phyloP scores from a whole-genome alignment of 306 rosid genomes.

The Morella rubra region DNA sequence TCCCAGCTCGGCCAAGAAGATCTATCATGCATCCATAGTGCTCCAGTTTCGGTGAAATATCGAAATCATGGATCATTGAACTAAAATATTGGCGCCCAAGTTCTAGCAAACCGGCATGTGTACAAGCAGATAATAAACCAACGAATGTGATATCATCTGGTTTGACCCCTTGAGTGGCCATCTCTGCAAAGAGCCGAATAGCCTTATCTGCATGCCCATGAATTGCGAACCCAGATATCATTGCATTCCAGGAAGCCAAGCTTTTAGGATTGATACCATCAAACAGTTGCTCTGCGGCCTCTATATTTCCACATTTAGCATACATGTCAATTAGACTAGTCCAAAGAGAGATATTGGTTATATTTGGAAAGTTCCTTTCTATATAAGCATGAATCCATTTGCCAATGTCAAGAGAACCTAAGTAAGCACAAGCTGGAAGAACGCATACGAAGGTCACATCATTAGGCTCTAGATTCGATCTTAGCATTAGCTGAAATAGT shows the following conservation, averaged over 20 bases:
- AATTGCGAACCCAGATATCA: conserved; percentile 75
- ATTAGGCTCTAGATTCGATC: conserved; percentile 58
- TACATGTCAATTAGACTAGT: conserved; percentile 80
- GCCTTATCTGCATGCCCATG: conserved; percentile 66
- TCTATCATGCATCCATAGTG: conserved; percentile 85
- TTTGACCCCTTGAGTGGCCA: conserved; percentile 44
- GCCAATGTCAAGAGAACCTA: conserved; percentile 86
- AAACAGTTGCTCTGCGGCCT: conserved; percentile 64
- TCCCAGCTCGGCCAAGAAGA: conserved; percentile 68
- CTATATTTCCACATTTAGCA: conserved; percentile 76
- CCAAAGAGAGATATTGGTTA: conserved; percentile 51
- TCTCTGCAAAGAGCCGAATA: conserved; percentile 49
- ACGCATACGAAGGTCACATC: conserved; percentile 72
- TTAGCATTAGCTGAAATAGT: conserved; percentile 60
- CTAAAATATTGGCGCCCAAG: conserved; percentile 54
- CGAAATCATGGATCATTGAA: conserved; percentile 52
- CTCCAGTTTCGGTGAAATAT: conserved; percentile 57
- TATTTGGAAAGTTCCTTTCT: conserved; percentile 44
- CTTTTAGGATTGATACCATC: conserved; percentile 44
- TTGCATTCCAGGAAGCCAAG: conserved; percentile 84
- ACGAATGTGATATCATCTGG: conserved; percentile 84
- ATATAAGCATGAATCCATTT: conserved; percentile 86
- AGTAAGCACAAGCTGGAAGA: conserved; percentile 78
- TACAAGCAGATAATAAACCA: conserved; percentile 81
- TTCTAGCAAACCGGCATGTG: conserved; percentile 66